Evolutionary conservation across 2,329 filamentous ascomycete species (phyloP).

Genomic region (Volutella citrinella): DNA sequence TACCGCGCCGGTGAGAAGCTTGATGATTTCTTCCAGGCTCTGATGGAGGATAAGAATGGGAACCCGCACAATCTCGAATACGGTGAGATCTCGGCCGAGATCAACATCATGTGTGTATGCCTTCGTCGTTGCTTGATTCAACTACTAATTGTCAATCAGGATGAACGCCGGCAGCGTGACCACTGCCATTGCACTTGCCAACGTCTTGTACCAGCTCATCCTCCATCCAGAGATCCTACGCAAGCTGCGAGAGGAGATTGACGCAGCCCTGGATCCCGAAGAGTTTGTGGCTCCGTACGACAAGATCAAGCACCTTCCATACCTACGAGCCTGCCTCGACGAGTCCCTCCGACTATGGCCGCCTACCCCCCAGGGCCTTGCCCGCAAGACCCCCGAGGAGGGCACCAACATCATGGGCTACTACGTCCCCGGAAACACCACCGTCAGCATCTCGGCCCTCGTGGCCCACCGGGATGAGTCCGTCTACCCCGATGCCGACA

Average conservation of each 20-base stretch:
- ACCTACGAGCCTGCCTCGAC: constrained; percentile 50
- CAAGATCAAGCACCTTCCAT: constrained; percentile 48
- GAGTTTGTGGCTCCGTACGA: constrained; percentile 46
- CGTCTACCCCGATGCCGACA: constrained; percentile 36
- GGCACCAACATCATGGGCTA: constrained; percentile 28
- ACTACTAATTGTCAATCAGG: too few relatives aligned
- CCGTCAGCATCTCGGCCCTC: constrained; percentile 35
- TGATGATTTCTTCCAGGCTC: constrained; percentile 55
- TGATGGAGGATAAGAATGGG: constrained; percentile 48
- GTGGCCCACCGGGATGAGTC: constrained; percentile 37
- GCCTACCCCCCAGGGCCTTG: constrained; percentile 25
- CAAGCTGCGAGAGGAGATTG: constrained; percentile 43
- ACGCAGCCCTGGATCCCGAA: constrained; percentile 37
- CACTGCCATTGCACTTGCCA: constrained; percentile 46
- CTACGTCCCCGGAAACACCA: constrained; percentile 33
- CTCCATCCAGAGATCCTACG: constrained; percentile 37
- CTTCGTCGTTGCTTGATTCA: too few relatives aligned
- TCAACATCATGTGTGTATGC: constrained; percentile 53
- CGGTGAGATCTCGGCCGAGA: constrained; percentile 58
- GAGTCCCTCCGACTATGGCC: constrained; percentile 37
- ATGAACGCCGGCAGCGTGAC: constrained; percentile 51
- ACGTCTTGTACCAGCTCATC: constrained; percentile 51
- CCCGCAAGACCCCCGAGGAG: constrained; percentile 23
- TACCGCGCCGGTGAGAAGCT: constrained; percentile 46
- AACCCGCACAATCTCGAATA: constrained; percentile 42